Conservation (phyloP, 192 early-diverging fungal genomes). For the Rhizophagus prolifer region DNA sequence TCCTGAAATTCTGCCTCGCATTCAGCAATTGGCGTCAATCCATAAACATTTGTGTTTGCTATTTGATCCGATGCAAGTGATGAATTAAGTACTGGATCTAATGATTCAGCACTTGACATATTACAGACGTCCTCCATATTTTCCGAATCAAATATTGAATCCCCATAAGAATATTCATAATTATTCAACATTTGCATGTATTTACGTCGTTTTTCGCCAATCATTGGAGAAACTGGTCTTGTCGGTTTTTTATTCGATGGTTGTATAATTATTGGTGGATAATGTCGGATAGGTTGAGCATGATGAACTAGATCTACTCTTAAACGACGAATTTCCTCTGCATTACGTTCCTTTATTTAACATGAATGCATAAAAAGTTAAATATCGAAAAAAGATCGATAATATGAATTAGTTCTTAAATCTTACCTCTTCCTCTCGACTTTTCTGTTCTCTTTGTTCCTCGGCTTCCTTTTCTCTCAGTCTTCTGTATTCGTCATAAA, state of each 20-base stretch:
- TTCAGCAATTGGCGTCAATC: no score
- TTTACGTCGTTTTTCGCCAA: constrained; percentile 3
- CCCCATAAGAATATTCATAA: no score
- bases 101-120: no score
- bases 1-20: no score
- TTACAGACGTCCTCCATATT: no score
- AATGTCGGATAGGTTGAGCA: constrained; percentile 1
- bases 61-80: no score
- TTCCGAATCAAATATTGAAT: no score
- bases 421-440: constrained; percentile 17
- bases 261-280: background rate
- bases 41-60: no score
- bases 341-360: background rate
- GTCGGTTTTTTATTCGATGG: constrained; percentile 20
- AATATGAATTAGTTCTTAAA: background rate
- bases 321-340: constrained; percentile 18
- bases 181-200: no score
- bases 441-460: background rate
- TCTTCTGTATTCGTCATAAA: constrained; percentile 5
- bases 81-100: no score
- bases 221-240: constrained; percentile 14
- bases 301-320: constrained; percentile 4
- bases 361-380: background rate
- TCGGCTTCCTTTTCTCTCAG: background rate
- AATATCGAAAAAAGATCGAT: background rate